Conservation (phyloP, 2,329 filamentous ascomycete genomes). For the Epichloe gansuensis region DNA sequence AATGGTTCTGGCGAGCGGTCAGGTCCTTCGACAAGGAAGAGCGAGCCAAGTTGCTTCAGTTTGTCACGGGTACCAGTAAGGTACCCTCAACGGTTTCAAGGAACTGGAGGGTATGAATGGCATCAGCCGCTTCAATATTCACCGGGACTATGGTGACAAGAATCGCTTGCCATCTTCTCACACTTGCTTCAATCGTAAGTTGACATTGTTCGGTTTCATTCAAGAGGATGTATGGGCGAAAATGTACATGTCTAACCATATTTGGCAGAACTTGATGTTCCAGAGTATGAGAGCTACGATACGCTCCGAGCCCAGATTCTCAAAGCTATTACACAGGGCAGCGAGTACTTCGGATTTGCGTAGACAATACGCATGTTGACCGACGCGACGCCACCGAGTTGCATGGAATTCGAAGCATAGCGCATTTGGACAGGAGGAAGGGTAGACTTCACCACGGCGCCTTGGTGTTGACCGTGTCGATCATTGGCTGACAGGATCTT, state of each 20-base stretch:
- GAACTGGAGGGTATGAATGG: constrained; percentile 99
- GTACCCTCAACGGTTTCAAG: constrained; percentile 98
- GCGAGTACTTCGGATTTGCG: constrained; percentile 95
- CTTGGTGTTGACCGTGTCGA: constrained; percentile 3
- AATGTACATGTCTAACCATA: background rate
- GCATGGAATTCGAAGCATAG: background rate
- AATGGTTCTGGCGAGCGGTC: constrained; percentile 99
- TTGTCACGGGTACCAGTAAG: constrained; percentile 96
- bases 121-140: constrained; percentile 95
- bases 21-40: constrained; percentile 98
- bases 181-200: constrained; percentile 98
- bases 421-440: background rate
- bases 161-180: constrained; percentile 91
- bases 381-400: background rate
- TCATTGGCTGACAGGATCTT: background rate
- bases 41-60: constrained; percentile 90
- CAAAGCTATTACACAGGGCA: constrained; percentile 94
- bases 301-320: constrained; percentile 74
- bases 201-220: constrained; percentile 19
- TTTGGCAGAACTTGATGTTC: constrained; percentile 80
- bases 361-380: constrained; percentile 31
- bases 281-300: constrained; percentile 96
- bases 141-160: constrained; percentile 94
- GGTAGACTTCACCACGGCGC: constrained; percentile 2
- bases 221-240: background rate